phyloP scores from a whole-genome alignment of 1,284 basidiomycete genomes.

The Irpex lacteus region DNA sequence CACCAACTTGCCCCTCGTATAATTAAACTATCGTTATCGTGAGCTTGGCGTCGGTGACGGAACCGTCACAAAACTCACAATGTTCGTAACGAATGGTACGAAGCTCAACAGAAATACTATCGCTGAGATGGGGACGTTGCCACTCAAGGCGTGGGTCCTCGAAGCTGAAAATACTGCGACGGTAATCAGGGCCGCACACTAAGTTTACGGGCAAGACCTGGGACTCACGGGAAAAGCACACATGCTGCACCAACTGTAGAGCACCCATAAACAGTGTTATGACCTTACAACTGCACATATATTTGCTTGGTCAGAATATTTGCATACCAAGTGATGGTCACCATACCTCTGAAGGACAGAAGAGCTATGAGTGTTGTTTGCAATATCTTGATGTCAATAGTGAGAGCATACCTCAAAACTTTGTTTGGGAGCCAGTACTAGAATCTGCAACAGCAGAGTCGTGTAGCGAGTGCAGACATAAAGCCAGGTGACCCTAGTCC shows the following conservation, averaged over 20 bases:
- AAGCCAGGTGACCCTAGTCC: background rate
- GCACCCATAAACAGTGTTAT: background rate
- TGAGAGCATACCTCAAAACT: background rate
- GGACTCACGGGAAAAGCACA: background rate
- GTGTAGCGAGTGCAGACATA: background rate
- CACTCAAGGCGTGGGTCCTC: background rate
- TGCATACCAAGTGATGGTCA: background rate
- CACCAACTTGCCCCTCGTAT: background rate
- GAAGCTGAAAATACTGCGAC: background rate
- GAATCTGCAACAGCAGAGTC: background rate
- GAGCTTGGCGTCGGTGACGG: background rate
- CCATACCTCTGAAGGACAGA: background rate
- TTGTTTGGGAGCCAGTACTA: background rate
- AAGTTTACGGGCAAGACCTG: background rate
- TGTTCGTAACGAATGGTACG: background rate
- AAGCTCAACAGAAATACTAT: background rate
- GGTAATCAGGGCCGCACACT: background rate
- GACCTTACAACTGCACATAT: background rate
- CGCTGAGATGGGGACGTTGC: background rate
- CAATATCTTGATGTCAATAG: background rate
- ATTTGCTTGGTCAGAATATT: background rate
- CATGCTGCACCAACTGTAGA: background rate
- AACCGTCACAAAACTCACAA: background rate
- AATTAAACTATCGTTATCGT: background rate
- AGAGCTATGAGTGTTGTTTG: background rate